These are phyloP conservation scores for Spizellomyces sp. DNA, from an alignment of 192 early-diverging fungal genomes.

Conservation along the genomic window DNA sequence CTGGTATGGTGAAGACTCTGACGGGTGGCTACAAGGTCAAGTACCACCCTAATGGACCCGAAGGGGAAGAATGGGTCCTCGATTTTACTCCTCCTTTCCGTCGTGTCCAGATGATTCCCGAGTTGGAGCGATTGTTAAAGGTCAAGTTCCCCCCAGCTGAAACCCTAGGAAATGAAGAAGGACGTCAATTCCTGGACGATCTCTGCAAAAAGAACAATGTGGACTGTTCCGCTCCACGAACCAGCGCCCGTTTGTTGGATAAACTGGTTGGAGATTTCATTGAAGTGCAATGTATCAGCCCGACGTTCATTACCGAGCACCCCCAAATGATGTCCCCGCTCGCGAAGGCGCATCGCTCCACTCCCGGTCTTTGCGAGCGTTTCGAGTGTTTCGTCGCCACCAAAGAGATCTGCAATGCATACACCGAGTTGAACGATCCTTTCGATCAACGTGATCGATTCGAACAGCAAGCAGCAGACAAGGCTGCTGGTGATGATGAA, in stretches of 20 bases:
- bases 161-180: constrained; percentile 77
- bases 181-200: constrained; percentile 88
- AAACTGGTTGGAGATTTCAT: constrained; percentile 69
- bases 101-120: constrained; percentile 89
- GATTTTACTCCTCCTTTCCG: constrained; percentile 98
- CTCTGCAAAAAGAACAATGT: constrained; percentile 94
- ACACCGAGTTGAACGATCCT: constrained; percentile 99
- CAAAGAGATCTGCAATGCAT: constrained; percentile 99
- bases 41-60: constrained; percentile 92
- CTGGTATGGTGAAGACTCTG: constrained; percentile 92
- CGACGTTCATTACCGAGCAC: constrained; percentile 96
- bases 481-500: constrained; percentile 98
- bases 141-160: constrained; percentile 90
- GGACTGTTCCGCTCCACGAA: constrained; percentile 93
- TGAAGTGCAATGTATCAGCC: constrained; percentile 61
- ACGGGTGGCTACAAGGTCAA: constrained; percentile 88
- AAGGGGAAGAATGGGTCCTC: constrained; percentile 76
- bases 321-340: constrained; percentile 99
- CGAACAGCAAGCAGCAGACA: constrained; percentile 95
- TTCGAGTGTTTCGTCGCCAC: constrained; percentile 99
- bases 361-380: constrained; percentile 91
- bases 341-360: constrained; percentile 93
- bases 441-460: constrained; percentile 98
- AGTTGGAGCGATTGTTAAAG: constrained; percentile 86
- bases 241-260: constrained; percentile 90